A percentile compares a stretch with the other conserved stretches of the same genome.
phyloP scores from a whole-genome alignment of 352 stramenopile species.

The Blastocystis sp. region DNA sequence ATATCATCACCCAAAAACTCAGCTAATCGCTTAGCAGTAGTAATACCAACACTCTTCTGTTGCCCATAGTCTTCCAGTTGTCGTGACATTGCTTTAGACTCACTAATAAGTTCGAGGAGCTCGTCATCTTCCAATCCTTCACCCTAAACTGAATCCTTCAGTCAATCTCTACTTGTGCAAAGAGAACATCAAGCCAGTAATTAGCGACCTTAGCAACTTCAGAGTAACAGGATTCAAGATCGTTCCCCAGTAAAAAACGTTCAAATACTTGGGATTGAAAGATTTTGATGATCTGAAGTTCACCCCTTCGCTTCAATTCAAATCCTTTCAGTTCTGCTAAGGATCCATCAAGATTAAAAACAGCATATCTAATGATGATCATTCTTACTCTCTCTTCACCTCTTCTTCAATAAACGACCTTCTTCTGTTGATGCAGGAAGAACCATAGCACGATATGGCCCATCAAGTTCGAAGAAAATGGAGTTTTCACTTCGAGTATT shows the following conservation, averaged over 20 bases:
- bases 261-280: slow-evolving; percentile 96
- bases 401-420: slow-evolving; percentile 94
- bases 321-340: slow-evolving; percentile 88
- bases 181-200: slow-evolving; percentile 95
- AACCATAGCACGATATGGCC: slow-evolving; percentile 91
- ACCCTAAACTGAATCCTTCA: slow-evolving; percentile 67
- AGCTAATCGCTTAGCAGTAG: slow-evolving; percentile 86
- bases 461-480: slow-evolving; percentile 98
- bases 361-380: slow-evolving; percentile 71
- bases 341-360: slow-evolving; percentile 83
- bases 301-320: slow-evolving; percentile 93
- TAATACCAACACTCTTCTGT: slow-evolving; percentile 93
- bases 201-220: slow-evolving; percentile 90
- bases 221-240: slow-evolving; percentile 86
- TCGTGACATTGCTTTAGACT: slow-evolving; percentile 94
- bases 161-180: slow-evolving; percentile 69
- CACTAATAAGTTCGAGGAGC: slow-evolving; percentile 91
- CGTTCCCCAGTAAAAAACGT: slow-evolving; percentile 86
- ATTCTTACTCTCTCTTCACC: slow-evolving; percentile 65
- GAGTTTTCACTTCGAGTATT: slow-evolving; percentile 87
- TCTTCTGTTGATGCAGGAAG: slow-evolving; percentile 93
- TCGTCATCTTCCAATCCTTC: slow-evolving; percentile 88
- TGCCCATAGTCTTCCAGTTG: slow-evolving; percentile 90
- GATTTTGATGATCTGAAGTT: slow-evolving; percentile 96
- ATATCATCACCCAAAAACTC: slow-evolving; percentile 95